Conservation (phyloP, 257 asterid species). For the Solanum clarkiae region DNA sequence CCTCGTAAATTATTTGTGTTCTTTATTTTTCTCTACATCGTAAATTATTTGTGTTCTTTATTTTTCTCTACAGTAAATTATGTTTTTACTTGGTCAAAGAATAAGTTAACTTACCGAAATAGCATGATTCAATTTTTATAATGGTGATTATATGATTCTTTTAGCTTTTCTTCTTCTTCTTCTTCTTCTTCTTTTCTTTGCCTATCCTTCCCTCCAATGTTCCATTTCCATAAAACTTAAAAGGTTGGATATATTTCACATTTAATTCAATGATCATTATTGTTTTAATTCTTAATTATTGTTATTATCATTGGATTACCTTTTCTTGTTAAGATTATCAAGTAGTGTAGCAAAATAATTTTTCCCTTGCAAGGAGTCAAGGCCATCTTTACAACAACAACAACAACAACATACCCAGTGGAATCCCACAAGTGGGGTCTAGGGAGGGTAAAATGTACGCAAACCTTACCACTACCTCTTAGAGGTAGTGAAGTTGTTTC, state of each 20-base stretch:
- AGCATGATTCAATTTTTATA: not conserved
- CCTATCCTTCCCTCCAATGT: not conserved
- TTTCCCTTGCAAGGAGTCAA: not conserved
- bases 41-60: no score
- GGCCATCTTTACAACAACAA: no score
- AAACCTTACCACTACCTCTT: no score
- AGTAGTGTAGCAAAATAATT: not conserved
- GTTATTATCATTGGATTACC: not conserved
- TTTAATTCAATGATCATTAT: not conserved
- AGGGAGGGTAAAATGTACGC: no score
- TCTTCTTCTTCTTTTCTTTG: no score
- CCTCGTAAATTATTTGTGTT: no score
- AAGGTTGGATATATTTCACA: not conserved
- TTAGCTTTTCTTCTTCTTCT: not conserved
- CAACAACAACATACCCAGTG: no score
- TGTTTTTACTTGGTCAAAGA: not conserved
- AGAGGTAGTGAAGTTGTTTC: no score
- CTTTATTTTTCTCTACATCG: no score
- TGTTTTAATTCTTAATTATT: not conserved
- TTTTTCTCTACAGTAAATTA: no score
- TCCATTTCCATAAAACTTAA: not conserved
- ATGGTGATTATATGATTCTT: not conserved
- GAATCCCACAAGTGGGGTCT: no score
- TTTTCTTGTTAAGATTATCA: not conserved
- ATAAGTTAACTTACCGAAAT: not conserved